A percentile compares a stretch with the other conserved stretches of the same genome.
phyloP scores from a whole-genome alignment of 805 yeast species.

The Yamadazyma sp. region DNA sequence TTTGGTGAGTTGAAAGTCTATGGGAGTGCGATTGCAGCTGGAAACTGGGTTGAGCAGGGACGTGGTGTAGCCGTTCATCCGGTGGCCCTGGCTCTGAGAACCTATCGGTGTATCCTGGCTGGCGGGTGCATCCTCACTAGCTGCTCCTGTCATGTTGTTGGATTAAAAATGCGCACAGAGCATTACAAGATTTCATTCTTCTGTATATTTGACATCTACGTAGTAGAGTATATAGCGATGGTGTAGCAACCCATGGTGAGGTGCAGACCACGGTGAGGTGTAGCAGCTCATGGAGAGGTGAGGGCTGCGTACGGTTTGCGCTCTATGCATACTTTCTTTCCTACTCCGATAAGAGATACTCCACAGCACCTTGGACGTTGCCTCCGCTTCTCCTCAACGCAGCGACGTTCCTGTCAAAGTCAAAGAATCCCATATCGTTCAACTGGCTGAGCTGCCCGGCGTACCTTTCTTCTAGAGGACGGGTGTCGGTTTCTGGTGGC shows the following conservation, averaged over 20 bases:
- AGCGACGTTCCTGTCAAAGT: constrained; percentile 86
- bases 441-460: constrained; percentile 45
- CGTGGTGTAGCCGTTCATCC: constrained; percentile 7
- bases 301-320: no score
- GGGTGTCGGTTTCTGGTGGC: constrained; percentile 35
- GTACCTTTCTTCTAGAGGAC: constrained; percentile 48
- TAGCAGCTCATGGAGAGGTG: no score
- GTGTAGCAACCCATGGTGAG: no score
- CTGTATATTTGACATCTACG: no score
- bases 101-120: no score
- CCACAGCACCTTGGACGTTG: constrained; percentile 94
- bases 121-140: no score
- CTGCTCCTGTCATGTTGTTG: no score
- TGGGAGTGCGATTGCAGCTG: constrained; percentile 16
- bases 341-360: constrained; percentile 43
- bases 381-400: constrained; percentile 97
- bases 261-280: no score
- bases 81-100: no score
- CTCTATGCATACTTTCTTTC: neutral
- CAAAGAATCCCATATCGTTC: constrained; percentile 67
- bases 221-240: no score
- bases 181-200: no score
- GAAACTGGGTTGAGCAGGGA: constrained; percentile 8
- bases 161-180: no score
- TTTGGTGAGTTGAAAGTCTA: constrained; percentile 30